Percentiles rank a stretch among this genome's conserved stretches.
Conservation (phyloP, 352 stramenopile genomes). For the Pythium graminicola region DNA sequence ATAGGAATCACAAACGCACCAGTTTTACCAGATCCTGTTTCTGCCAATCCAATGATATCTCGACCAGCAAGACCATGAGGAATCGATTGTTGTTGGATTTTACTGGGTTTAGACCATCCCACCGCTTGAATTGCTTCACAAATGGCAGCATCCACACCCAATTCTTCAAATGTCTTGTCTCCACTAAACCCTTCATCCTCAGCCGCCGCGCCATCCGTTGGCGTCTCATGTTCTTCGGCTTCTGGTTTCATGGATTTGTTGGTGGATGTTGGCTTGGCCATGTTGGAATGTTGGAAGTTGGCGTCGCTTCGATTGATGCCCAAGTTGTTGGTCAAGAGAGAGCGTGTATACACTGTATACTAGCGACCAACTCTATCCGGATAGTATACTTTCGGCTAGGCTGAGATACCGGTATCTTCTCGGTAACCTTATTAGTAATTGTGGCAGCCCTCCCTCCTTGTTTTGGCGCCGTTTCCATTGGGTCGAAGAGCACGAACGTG, state of each 20-base stretch:
- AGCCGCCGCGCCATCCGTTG: constrained; percentile 12
- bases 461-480: constrained; percentile 23
- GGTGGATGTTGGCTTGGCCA: background rate
- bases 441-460: too few species aligned
- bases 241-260: background rate
- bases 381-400: too few species aligned
- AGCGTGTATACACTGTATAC: too few species aligned
- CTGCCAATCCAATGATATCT: constrained; percentile 93
- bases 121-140: constrained; percentile 89
- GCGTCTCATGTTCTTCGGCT: constrained; percentile 15
- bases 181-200: constrained; percentile 50
- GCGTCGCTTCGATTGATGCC: too few species aligned
- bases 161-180: constrained; percentile 79
- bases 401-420: too few species aligned
- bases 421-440: constrained; percentile 4
- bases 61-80: constrained; percentile 56
- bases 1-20: constrained; percentile 95
- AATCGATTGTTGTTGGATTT: constrained; percentile 86
- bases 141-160: constrained; percentile 89
- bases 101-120: constrained; percentile 91
- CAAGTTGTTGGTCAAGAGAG: too few species aligned
- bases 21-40: constrained; percentile 96
- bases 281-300: background rate
- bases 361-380: too few species aligned
- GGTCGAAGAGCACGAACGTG: background rate